Evolutionary conservation across 139 green algal species (phyloP).

Genomic region (Volvox africanus): DNA sequence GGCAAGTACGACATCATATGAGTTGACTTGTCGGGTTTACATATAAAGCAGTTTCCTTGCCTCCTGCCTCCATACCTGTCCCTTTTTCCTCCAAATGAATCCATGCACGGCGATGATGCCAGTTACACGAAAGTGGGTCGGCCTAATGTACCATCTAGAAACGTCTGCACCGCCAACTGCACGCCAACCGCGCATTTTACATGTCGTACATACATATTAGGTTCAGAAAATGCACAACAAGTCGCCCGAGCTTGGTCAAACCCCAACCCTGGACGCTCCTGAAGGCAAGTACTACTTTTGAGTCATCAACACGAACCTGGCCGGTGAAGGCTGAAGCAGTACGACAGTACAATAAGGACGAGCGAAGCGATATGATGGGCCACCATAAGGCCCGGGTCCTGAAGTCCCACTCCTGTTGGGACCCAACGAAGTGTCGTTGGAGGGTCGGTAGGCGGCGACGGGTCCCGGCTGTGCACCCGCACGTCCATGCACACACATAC

Average conservation of each 20-base stretch:
- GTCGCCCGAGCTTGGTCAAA: background rate
- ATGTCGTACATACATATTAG: background rate
- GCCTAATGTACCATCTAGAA: no score
- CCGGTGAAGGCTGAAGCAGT: conserved; percentile 48
- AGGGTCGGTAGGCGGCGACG: background rate
- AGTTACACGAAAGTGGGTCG: background rate
- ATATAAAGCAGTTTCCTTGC: background rate
- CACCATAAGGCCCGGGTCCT: conserved; percentile 46
- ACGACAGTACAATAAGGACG: conserved; percentile 48
- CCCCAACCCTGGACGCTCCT: background rate
- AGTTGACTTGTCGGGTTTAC: no score
- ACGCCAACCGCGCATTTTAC: no score
- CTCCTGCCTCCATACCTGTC: background rate
- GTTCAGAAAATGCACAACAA: background rate
- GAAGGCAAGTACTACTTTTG: background rate
- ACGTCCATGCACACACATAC: no score
- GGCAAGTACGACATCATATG: background rate
- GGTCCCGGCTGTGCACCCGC: no score
- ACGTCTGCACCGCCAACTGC: no score
- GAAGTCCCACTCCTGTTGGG: conserved; percentile 52
- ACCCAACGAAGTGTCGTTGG: background rate
- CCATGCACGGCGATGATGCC: background rate
- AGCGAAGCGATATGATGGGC: conserved; percentile 53
- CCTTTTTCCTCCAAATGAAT: background rate
- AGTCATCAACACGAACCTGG: conserved; percentile 14